phyloP scores from a whole-genome alignment of 2,329 filamentous ascomycete species.

The Beauveria varroae region DNA sequence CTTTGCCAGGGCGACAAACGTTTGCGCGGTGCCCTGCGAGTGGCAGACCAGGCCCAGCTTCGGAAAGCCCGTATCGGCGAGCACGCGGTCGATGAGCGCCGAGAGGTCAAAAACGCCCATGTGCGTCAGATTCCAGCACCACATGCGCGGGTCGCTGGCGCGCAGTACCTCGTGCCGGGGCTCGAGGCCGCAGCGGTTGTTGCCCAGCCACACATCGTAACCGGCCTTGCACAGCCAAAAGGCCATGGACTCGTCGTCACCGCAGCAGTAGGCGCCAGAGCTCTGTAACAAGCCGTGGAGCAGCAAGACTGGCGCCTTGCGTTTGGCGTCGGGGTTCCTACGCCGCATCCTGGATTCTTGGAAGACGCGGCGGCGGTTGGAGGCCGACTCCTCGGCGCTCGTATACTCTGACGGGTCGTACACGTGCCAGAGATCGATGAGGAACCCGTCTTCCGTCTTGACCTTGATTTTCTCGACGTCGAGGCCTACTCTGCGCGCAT shows the following conservation, averaged over 20 bases:
- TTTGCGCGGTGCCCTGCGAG: constrained; percentile 85
- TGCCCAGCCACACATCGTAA: constrained; percentile 93
- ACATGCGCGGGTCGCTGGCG: constrained; percentile 80
- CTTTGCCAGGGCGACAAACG: constrained; percentile 80
- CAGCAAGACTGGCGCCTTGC: constrained; percentile 75
- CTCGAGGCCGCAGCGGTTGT: constrained; percentile 81
- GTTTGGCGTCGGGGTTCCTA: constrained; percentile 33
- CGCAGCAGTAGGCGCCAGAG: constrained; percentile 80
- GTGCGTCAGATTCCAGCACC: constrained; percentile 92
- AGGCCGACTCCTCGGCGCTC: constrained; percentile 32
- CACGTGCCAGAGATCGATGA: constrained; percentile 83
- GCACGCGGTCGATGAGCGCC: constrained; percentile 70
- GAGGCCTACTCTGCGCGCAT: constrained; percentile 78
- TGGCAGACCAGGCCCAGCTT: constrained; percentile 81
- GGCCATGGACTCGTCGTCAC: constrained; percentile 81
- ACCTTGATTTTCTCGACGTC: constrained; percentile 79
- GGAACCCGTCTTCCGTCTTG: constrained; percentile 88
- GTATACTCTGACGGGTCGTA: constrained; percentile 73
- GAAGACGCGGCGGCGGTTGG: constrained; percentile 53
- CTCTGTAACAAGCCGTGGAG: constrained; percentile 87
- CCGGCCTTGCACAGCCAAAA: constrained; percentile 90
- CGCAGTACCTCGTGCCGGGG: constrained; percentile 67
- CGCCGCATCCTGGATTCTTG: constrained; percentile 29
- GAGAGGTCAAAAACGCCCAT: constrained; percentile 88
- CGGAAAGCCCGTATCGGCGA: constrained; percentile 73